These are phyloP conservation scores for Coffea eugenioides DNA, from an alignment of 257 asterid species.

Conservation along the genomic window DNA sequence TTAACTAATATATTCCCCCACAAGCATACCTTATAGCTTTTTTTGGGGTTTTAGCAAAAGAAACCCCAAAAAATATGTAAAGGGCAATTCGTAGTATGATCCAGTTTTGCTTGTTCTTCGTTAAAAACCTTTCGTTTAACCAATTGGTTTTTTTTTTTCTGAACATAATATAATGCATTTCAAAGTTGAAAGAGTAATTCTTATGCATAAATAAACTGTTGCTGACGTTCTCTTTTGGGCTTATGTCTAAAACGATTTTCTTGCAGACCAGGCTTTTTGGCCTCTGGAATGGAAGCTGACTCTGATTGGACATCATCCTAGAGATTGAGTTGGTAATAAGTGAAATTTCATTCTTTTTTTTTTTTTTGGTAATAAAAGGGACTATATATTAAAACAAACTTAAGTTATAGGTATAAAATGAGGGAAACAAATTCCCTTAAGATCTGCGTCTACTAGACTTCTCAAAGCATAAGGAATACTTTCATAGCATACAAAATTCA, in stretches of 20 bases:
- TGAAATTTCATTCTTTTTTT: no score
- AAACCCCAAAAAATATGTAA: no score
- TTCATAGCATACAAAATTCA: no score
- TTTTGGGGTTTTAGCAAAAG: background rate
- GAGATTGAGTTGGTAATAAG: background rate
- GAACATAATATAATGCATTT: background rate
- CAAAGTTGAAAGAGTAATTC: background rate
- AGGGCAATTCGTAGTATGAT: no score
- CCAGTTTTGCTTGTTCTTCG: no score
- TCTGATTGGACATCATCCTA: background rate
- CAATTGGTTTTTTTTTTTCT: background rate
- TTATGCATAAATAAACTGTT: background rate
- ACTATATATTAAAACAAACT: no score
- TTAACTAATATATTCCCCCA: background rate
- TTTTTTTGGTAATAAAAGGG: no score
- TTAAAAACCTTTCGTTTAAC: background rate
- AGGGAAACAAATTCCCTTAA: no score
- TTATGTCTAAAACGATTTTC: background rate
- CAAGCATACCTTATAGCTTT: background rate
- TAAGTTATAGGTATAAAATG: no score
- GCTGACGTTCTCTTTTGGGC: background rate
- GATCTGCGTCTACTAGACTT: no score
- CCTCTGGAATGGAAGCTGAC: background rate
- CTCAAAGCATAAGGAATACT: no score
- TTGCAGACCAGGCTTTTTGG: background rate